phyloP scores from a whole-genome alignment of 169 alveolate species.

The Cryptosporidium parvum region DNA sequence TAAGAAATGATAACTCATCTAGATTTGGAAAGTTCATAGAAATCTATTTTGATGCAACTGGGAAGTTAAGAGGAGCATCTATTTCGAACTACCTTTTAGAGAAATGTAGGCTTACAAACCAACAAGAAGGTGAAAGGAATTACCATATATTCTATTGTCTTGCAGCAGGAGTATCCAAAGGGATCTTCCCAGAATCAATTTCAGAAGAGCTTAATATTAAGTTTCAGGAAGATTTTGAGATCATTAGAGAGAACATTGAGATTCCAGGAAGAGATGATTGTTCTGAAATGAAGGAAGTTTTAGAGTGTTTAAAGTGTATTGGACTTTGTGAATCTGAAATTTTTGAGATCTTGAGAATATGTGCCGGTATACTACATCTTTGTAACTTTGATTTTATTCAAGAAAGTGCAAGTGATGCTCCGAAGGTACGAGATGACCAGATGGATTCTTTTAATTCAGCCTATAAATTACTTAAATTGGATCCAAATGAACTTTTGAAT shows the following conservation, averaged over 20 bases:
- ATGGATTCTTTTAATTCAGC: constrained; percentile 76
- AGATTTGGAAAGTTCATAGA: constrained; percentile 98
- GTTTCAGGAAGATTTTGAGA: constrained; percentile 24
- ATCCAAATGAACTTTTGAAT: constrained; percentile 68
- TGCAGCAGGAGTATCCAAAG: constrained; percentile 80
- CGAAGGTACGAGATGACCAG: constrained; percentile 64
- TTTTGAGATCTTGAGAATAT: constrained; percentile 78
- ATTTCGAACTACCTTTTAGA: constrained; percentile 89
- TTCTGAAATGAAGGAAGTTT: constrained; percentile 82
- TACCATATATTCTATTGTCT: constrained; percentile 89
- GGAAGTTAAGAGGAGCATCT: constrained; percentile 82
- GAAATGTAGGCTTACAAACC: constrained; percentile 88
- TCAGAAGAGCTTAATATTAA: constrained; percentile 20
- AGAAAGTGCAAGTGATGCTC: constrained; percentile 64
- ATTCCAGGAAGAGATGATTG: constrained; percentile 86
- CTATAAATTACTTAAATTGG: constrained; percentile 76
- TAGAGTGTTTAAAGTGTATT: constrained; percentile 84
- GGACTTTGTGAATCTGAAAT: constrained; percentile 83
- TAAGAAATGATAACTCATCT: constrained; percentile 96
- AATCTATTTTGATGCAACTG: constrained; percentile 91
- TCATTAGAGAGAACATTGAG: constrained; percentile 77
- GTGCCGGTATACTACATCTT: constrained; percentile 83
- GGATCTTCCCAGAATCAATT: constrained; percentile 39
- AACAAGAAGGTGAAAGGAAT: constrained; percentile 87
- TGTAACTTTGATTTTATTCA: constrained; percentile 88